Evolutionary conservation across 2,329 filamentous ascomycete genomes (phyloP).

Genomic region (Fusarium sp.): DNA sequence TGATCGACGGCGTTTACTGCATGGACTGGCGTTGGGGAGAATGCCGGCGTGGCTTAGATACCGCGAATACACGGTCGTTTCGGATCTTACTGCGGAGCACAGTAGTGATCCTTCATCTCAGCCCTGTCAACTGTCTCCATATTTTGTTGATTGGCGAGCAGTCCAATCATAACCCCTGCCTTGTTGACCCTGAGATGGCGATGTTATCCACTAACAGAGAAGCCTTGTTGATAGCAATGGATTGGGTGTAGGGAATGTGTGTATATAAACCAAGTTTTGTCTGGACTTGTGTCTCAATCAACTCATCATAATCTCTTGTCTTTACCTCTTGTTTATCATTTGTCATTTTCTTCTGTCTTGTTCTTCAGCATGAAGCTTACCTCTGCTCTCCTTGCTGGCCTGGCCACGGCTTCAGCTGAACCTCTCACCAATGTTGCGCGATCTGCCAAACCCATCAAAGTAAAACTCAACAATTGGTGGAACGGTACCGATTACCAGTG

Average conservation of each 20-base stretch:
- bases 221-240: background rate
- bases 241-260: background rate
- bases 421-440: background rate
- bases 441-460: conserved; percentile 5
- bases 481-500: conserved; percentile 29
- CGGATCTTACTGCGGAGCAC: background rate
- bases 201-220: background rate
- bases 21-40: conserved; percentile 29
- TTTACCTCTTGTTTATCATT: background rate
- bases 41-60: conserved; percentile 15
- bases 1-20: conserved; percentile 5
- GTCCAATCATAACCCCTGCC: conserved; percentile 22
- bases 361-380: background rate
- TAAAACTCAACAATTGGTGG: conserved; percentile 30
- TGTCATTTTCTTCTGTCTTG: background rate
- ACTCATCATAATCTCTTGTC: background rate
- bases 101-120: background rate
- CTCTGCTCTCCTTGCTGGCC: background rate
- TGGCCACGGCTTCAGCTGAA: background rate
- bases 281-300: background rate
- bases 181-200: background rate
- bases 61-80: background rate
- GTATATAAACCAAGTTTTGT: conserved; percentile 3
- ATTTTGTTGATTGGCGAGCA: conserved; percentile 18
- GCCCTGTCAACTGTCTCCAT: background rate